Percentiles rank a stretch among this genome's conserved stretches.
Evolutionary conservation across 331 rosid genomes (phyloP).

Genomic region (Spiraea crenata): DNA sequence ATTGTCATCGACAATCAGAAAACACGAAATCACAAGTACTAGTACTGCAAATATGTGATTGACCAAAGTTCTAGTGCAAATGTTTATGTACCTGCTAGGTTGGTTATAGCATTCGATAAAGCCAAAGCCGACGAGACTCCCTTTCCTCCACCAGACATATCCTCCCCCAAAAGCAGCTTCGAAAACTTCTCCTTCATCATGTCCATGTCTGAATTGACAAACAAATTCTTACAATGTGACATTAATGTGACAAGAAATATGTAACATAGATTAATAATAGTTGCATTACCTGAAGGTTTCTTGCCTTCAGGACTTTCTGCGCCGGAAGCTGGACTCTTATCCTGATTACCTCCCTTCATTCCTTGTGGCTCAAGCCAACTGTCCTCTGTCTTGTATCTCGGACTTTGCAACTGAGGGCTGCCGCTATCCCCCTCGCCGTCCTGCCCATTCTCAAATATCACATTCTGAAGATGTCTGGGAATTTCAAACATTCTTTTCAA

Average conservation of each 20-base stretch:
- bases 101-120: conserved; percentile 87
- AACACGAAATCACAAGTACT: not conserved
- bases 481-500: conserved; percentile 61
- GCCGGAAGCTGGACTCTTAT: conserved; percentile 23
- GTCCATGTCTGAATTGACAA: conserved; percentile 53
- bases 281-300: conserved; percentile 42
- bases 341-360: conserved; percentile 19
- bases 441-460: conserved; percentile 39
- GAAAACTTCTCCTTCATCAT: conserved; percentile 81
- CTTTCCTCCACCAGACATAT: conserved; percentile 98
- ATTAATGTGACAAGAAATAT: not conserved
- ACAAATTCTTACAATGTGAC: not conserved
- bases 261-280: no score
- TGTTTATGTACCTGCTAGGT: conserved; percentile 63
- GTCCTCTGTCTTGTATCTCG: conserved; percentile 22
- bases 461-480: conserved; percentile 49
- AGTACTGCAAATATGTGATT: not conserved
- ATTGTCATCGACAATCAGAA: conserved; percentile 9
- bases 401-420: conserved; percentile 27
- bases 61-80: not conserved
- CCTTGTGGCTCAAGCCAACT: conserved; percentile 14
- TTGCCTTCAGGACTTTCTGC: conserved; percentile 28
- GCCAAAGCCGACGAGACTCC: conserved; percentile 97
- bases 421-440: conserved; percentile 22
- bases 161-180: conserved; percentile 91